A percentile compares a stretch with the other conserved stretches of the same genome.
phyloP scores from a whole-genome alignment of 2,329 filamentous ascomycete genomes.

The Fusarium denticulatum region DNA sequence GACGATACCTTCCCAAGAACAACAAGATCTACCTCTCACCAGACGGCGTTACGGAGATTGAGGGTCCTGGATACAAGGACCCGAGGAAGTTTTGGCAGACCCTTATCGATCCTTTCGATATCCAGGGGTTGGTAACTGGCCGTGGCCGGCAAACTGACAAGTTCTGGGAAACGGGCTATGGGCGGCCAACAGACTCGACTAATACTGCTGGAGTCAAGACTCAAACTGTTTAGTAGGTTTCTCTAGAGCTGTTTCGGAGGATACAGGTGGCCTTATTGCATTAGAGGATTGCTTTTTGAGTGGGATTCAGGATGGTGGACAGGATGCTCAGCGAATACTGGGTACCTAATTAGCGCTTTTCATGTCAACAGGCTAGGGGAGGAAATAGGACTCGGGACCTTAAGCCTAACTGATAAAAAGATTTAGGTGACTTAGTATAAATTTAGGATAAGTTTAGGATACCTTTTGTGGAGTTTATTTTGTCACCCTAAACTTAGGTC shows the following conservation, averaged over 20 bases:
- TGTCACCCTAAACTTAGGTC: too few relatives aligned
- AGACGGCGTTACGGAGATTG: conserved; percentile 61
- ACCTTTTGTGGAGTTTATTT: too few relatives aligned
- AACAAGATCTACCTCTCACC: conserved; percentile 60
- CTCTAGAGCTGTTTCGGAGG: not conserved
- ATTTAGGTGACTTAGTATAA: too few relatives aligned
- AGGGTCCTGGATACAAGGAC: conserved; percentile 61
- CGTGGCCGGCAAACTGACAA: conserved; percentile 44
- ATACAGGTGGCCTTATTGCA: not conserved
- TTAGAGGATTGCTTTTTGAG: not conserved
- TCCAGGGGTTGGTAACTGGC: conserved; percentile 48
- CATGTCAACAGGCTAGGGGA: too few relatives aligned
- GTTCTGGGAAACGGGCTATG: conserved; percentile 49
- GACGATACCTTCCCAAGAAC: conserved; percentile 59
- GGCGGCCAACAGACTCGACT: not conserved
- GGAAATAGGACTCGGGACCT: too few relatives aligned
- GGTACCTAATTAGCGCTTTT: not conserved
- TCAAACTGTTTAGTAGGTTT: conserved; percentile 3
- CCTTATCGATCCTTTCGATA: conserved; percentile 54
- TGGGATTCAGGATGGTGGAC: not conserved
- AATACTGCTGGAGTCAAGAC: conserved; percentile 3
- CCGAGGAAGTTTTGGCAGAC: conserved; percentile 55
- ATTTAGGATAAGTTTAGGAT: too few relatives aligned
- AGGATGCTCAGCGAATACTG: not conserved
- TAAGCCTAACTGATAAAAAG: too few relatives aligned